phyloP scores from a whole-genome alignment of 352 stramenopile genomes.

The Saprolegnia parasitica region DNA sequence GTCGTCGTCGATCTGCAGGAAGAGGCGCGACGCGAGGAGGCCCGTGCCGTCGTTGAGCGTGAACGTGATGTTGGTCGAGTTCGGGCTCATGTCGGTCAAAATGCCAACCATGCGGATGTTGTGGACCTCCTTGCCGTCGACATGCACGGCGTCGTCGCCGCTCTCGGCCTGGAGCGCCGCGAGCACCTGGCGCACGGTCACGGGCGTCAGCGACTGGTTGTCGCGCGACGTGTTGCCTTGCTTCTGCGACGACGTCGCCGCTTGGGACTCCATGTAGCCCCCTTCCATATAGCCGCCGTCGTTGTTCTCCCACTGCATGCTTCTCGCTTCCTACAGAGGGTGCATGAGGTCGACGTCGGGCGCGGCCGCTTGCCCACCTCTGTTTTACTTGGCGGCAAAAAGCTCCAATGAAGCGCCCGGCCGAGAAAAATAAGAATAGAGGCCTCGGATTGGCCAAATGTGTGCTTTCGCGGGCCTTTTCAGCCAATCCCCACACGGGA shows the following conservation, averaged over 20 bases:
- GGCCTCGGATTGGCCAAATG: background rate
- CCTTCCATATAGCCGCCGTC: constrained; percentile 29
- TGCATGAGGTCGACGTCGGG: background rate
- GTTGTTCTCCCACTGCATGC: constrained; percentile 29
- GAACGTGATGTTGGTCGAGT: constrained; percentile 91
- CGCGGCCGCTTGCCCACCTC: background rate
- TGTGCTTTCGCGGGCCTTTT: constrained; percentile 17
- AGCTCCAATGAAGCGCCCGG: no score
- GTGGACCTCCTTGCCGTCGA: constrained; percentile 88
- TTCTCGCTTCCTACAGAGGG: background rate
- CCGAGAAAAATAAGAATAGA: background rate
- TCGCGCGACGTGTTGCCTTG: constrained; percentile 40
- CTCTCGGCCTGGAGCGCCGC: constrained; percentile 35
- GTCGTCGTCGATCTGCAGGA: constrained; percentile 82
- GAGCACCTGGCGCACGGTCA: constrained; percentile 87
- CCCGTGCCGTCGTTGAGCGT: constrained; percentile 93
- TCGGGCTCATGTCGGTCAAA: constrained; percentile 64
- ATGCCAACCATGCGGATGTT: constrained; percentile 88
- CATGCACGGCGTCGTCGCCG: constrained; percentile 61
- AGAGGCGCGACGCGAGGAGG: constrained; percentile 88
- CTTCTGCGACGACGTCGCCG: constrained; percentile 15
- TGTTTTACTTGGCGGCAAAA: constrained; percentile 20
- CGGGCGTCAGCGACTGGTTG: constrained; percentile 87
- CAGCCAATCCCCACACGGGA: constrained; percentile 2
- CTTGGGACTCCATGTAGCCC: constrained; percentile 29